Conservation (phyloP, 2,329 filamentous ascomycete species). For the Curvularia spicifera region DNA sequence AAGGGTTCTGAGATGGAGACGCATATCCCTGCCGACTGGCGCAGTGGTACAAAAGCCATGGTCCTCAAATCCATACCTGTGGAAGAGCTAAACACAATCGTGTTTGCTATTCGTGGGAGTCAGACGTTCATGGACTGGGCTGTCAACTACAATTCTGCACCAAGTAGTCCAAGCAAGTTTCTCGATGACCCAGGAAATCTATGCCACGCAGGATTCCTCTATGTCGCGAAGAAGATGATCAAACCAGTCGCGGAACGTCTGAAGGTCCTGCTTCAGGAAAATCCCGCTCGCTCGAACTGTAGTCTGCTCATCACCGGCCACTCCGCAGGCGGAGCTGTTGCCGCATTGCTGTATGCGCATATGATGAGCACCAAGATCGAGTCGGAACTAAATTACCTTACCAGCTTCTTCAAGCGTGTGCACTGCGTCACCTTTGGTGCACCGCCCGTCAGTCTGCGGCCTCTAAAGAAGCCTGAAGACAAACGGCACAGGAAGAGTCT, state of each 20-base stretch:
- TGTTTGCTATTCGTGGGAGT: conserved; percentile 83
- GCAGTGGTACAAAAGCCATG: conserved; percentile 81
- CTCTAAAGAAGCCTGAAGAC: conserved; percentile 64
- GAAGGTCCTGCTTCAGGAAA: conserved; percentile 72
- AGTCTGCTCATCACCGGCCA: conserved; percentile 85
- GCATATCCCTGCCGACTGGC: conserved; percentile 74
- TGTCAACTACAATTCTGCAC: conserved; percentile 76
- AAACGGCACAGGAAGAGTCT: conserved; percentile 65
- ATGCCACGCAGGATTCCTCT: conserved; percentile 81
- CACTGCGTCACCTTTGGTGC: conserved; percentile 89
- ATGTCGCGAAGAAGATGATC: conserved; percentile 77
- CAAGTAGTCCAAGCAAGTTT: conserved; percentile 70
- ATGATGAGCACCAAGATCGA: conserved; percentile 70
- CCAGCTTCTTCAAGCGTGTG: conserved; percentile 74
- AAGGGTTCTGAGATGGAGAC: conserved; percentile 68
- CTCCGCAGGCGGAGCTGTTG: conserved; percentile 84
- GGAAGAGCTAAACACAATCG: conserved; percentile 77
- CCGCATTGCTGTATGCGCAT: conserved; percentile 78
- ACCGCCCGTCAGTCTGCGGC: conserved; percentile 75
- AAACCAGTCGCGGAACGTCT: conserved; percentile 73
- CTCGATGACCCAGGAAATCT: conserved; percentile 78
- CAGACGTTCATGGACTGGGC: conserved; percentile 85
- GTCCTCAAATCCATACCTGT: conserved; percentile 80
- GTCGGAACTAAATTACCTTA: conserved; percentile 73
- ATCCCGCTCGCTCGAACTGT: conserved; percentile 68